Conservation (phyloP, 139 green algal genomes). For the Klebsormidium nitens region DNA sequence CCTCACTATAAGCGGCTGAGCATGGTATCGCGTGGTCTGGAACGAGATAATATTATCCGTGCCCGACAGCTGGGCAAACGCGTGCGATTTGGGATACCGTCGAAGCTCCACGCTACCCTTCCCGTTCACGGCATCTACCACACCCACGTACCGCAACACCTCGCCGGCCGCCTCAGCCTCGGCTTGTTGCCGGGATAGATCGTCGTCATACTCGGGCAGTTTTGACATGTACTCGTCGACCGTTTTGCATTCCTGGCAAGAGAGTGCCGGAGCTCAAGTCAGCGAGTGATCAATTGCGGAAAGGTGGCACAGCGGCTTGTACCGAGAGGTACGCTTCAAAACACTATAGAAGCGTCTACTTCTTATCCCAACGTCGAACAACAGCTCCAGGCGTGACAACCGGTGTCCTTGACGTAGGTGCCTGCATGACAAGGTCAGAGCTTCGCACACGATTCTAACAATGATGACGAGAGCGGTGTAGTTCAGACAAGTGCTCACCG, state of each 20-base stretch:
- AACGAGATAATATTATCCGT: conserved; percentile 89
- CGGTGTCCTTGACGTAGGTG: too few relatives aligned
- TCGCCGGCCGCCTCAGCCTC: conserved; percentile 75
- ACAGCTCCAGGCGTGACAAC: too few relatives aligned
- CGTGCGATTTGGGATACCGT: conserved; percentile 73
- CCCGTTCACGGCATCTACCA: conserved; percentile 70
- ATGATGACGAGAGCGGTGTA: too few relatives aligned
- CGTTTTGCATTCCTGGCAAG: conserved; percentile 24
- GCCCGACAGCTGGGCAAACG: conserved; percentile 80
- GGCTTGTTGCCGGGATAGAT: conserved; percentile 62
- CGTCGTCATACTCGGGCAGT: conserved; percentile 81
- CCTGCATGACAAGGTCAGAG: too few relatives aligned
- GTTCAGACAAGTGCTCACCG: too few relatives aligned
- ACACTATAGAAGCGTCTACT: too few relatives aligned
- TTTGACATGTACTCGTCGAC: conserved; percentile 75
- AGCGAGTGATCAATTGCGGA: too few relatives aligned
- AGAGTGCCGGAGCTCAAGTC: too few relatives aligned
- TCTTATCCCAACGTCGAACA: too few relatives aligned
- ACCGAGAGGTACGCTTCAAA: too few relatives aligned
- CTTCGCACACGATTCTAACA: too few relatives aligned
- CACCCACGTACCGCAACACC: conserved; percentile 87
- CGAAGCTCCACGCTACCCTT: conserved; percentile 79
- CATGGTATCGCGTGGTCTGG: conserved; percentile 52
- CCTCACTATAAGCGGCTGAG: conserved; percentile 68
- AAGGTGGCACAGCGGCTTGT: too few relatives aligned